Base-by-base conservation (phyloP, 2,329 filamentous ascomycete genomes). In the Dactylellina cionopaga region DNA sequence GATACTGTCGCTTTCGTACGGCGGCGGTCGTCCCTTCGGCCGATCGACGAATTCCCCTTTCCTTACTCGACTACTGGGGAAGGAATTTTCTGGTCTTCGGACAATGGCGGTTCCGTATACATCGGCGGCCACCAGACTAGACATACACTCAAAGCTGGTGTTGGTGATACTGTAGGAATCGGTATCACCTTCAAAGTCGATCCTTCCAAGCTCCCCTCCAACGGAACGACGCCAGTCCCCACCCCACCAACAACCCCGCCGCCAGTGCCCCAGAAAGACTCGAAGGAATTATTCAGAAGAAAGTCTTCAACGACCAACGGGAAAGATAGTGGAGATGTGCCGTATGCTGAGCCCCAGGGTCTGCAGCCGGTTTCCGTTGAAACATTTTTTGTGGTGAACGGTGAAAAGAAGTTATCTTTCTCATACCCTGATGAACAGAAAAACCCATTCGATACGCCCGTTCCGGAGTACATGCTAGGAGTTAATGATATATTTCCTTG, bases 1-100 rank as follows among this genome's bases (percentile, higher is more conserved):
- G 69, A 74, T 29, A 74, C 69, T 1, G 69, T 68, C 11, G 55
- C 69, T 4, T 74, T 62, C 55, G 58, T 74, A 11, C 69, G 69
- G n/a, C 55, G 69, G 1, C 44, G 69, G 15, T 74, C 69, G 9
- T 74, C 69, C 25, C 69, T 74, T 10, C 52, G 69, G 1, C 69
- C 62, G 5, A 52, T 66, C 13, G 69, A 74, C 33, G 69, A 74
- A 35, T 66, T 74, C 22, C 69, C 69, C n/a, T 68, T 74, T 22
- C 69, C 69, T 1, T 62, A 27, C 17, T 74, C 69, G 13, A 68
- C 56, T 6, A 43, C 54, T 10, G 69, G 69, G 15, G 69, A 46
- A 5, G 69, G 69, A 2, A 22, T 74, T 7, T 74, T 68, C 33
- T 74, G 69, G 69, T 68, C 62, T 6, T 74, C 69, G 1, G 69